Conservation (phyloP, 768 basidiomycete genomes). For the Pholiota molesta region DNA sequence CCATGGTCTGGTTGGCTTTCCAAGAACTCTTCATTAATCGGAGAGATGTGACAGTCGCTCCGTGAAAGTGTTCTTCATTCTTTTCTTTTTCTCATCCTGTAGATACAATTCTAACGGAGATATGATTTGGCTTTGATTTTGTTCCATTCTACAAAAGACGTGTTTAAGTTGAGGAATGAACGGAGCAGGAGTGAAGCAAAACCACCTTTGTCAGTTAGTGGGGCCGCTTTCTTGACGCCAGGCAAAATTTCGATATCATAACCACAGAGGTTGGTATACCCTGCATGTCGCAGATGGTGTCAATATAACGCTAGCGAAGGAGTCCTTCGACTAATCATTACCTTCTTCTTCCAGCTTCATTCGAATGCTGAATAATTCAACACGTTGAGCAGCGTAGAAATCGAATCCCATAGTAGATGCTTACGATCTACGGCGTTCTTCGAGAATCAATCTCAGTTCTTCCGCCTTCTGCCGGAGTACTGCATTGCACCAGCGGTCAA, state of each 20-base stretch:
- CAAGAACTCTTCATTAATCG: background rate
- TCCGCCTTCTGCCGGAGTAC: too few species aligned
- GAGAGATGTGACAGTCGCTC: background rate
- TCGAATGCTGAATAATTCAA: background rate
- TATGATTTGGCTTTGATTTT: background rate
- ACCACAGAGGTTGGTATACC: too few species aligned
- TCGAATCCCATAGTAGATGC: background rate
- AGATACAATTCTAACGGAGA: background rate
- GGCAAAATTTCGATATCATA: too few species aligned
- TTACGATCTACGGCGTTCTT: too few species aligned
- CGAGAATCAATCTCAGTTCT: too few species aligned
- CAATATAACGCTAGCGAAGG: too few species aligned
- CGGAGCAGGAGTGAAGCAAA: too few species aligned
- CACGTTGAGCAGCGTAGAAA: background rate
- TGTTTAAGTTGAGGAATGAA: too few species aligned
- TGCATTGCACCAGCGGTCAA: too few species aligned
- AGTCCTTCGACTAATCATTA: background rate
- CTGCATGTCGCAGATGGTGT: too few species aligned
- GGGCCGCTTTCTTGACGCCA: too few species aligned
- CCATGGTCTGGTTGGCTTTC: background rate
- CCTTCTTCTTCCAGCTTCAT: background rate
- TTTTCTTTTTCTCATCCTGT: background rate
- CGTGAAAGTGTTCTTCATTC: background rate
- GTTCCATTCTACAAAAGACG: background rate
- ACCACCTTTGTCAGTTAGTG: too few species aligned